phyloP scores from a whole-genome alignment of 495 filamentous ascomycete species.

The Talaromyces trachyspermus region DNA sequence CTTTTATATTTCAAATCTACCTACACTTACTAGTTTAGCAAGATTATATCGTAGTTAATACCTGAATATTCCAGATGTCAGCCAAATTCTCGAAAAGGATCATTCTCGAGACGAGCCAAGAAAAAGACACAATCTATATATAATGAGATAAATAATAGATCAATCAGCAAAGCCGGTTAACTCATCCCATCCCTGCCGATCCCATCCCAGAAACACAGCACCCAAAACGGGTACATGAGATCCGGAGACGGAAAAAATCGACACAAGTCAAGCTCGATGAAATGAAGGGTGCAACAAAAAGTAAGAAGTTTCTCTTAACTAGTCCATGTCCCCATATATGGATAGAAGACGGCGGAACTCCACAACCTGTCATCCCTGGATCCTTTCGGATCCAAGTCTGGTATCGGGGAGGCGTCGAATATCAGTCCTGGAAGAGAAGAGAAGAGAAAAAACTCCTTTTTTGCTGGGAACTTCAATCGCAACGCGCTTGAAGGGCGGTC shows the following conservation, averaged over 20 bases:
- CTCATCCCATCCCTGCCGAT: slow-evolving; percentile 52
- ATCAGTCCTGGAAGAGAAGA: slow-evolving; percentile 5
- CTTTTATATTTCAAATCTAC: no score
- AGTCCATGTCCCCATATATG: slow-evolving; percentile 8
- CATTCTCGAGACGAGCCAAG: no score
- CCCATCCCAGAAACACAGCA: slow-evolving; percentile 29
- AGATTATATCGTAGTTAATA: no score
- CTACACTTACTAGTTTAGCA: no score
- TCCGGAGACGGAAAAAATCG: slow-evolving; percentile 17
- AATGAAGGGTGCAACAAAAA: slow-evolving; percentile 23
- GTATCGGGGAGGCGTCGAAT: slow-evolving; percentile 45
- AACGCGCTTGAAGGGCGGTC: slow-evolving; percentile 34
- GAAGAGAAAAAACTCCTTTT: slow-evolving; percentile 53
- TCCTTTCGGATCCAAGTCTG: slow-evolving; percentile 49
- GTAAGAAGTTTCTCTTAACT: slow-evolving; percentile 24
- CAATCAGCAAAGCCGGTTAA: slow-evolving; percentile 62
- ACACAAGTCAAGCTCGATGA: slow-evolving; percentile 43
- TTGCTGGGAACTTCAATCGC: neutral
- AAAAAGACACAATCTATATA: no score
- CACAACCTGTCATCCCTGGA: slow-evolving; percentile 78
- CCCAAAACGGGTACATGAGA: slow-evolving; percentile 49
- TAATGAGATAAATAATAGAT: no score
- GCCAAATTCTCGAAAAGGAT: no score
- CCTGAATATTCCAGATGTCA: no score
- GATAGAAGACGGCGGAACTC: slow-evolving; percentile 45